Conservation (phyloP, 305 asterid genomes). For the Withania somnifera region DNA sequence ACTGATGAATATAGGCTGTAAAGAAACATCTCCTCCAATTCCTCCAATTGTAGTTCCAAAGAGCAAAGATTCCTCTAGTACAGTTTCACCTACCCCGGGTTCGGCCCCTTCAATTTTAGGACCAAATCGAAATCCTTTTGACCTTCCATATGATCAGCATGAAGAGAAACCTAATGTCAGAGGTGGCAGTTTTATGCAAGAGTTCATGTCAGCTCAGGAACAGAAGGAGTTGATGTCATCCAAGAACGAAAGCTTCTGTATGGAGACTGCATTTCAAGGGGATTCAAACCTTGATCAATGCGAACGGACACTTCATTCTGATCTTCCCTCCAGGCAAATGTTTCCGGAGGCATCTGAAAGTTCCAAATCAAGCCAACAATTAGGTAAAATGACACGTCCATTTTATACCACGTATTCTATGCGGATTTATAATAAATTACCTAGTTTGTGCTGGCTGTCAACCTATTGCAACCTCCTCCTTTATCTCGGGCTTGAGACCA, state of each 20-base stretch:
- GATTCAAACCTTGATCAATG: slow-evolving; percentile 14
- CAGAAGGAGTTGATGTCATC: slow-evolving; percentile 37
- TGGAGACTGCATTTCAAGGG: slow-evolving; percentile 26
- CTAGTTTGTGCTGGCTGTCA: neutral
- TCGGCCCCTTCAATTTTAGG: slow-evolving; percentile 75
- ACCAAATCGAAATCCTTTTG: slow-evolving; percentile 70
- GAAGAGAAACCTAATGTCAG: slow-evolving; percentile 81
- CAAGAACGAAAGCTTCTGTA: slow-evolving; percentile 58
- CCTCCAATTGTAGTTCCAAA: slow-evolving; percentile 37
- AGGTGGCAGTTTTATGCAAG: slow-evolving; percentile 63
- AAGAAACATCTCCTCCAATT: slow-evolving; percentile 16
- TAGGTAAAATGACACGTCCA: slow-evolving; percentile 22
- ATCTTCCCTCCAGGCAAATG: slow-evolving; percentile 15
- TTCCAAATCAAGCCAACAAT: slow-evolving; percentile 13
- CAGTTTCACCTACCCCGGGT: slow-evolving; percentile 52
- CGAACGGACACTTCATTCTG: slow-evolving; percentile 3
- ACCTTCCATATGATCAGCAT: slow-evolving; percentile 84
- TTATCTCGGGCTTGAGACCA: neutral
- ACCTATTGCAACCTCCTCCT: neutral
- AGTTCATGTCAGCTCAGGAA: slow-evolving; percentile 31
- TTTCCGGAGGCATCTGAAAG: neutral
- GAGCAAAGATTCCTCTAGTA: slow-evolving; percentile 6
- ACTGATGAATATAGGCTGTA: slow-evolving; percentile 29
- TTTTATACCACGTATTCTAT: too few species aligned
- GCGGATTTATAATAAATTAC: neutral